Evolutionary conservation across 257 asterid genomes (phyloP), one percentile per base, ranked within the genome.

Genomic region (Solanum microdontum): DNA sequence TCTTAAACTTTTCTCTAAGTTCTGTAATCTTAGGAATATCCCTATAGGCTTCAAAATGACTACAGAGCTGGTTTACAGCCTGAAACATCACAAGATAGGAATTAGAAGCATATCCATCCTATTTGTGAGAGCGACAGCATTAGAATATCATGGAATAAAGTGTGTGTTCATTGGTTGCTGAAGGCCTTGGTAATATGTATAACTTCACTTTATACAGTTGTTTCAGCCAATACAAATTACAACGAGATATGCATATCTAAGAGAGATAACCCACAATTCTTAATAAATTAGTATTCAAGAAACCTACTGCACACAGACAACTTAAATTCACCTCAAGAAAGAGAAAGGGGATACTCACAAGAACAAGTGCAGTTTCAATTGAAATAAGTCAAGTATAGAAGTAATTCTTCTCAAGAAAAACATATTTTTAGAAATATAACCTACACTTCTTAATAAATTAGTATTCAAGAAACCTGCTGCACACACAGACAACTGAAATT

Each of bases 21-120:
- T 95, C 99, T 43, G 98, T 94, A 87, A 97, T 95, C 94, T 95
- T 97, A 82, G 93, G 98, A 91, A 95, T 91, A 90, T 97, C 98
- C 90, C 97, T 93, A 85, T 97, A 95, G 79, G 98, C 99, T 19
- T 55, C 64, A 19, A 55, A 55, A 55, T 55, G 64, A 55, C 64
- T 55, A 55, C 64, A 55, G 64, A 55, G 64, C 24, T 55, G 64
- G 64, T 55, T 55, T 55, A 55, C 64, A 55, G 64, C 64, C 64
- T 97, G 95, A 86, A 89, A 91, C 72, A 87, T 45, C 86, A 90
- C 72, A 88, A 90, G 86, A 66, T 55, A 86, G 85, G 58, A 85
- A 88, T 76, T 83, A 84, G 79, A 83, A 55, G 73, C 72, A 88
- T 75, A 88, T 86, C 86, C 83, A 89, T 73, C 24, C 21, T 32